phyloP scores from a whole-genome alignment of 495 filamentous ascomycete genomes.

The Peziza echinospora region DNA sequence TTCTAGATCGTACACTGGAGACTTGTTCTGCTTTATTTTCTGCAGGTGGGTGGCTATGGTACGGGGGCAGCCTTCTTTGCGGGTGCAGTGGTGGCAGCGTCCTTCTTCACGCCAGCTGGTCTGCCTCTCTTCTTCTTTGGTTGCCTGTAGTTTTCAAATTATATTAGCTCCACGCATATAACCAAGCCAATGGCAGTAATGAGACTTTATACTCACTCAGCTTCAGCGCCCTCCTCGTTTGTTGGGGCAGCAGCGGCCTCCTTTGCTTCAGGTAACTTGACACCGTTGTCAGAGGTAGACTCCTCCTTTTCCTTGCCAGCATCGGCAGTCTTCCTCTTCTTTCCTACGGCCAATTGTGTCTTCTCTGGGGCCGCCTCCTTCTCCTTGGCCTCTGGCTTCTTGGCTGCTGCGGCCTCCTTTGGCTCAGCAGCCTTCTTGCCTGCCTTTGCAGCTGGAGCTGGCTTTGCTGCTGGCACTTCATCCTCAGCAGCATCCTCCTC shows the following conservation, averaged over 20 bases:
- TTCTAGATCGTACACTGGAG: too few relatives aligned
- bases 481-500: conserved; percentile 4
- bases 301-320: conserved; percentile 3
- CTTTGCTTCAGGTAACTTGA: too few relatives aligned
- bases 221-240: not conserved
- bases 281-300: too few relatives aligned
- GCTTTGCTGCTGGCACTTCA: not conserved
- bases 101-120: conserved; percentile 5
- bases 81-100: not conserved
- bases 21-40: too few relatives aligned
- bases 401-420: conserved; percentile 8
- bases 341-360: conserved; percentile 3
- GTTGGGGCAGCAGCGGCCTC: too few relatives aligned
- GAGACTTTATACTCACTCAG: not conserved
- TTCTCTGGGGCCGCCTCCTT: conserved; percentile 6
- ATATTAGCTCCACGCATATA: not conserved
- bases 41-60: too few relatives aligned
- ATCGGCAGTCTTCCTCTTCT: conserved; percentile 9
- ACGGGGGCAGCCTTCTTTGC: not conserved
- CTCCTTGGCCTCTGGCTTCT: conserved; percentile 5
- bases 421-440: conserved; percentile 1
- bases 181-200: not conserved
- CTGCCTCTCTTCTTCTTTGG: conserved; percentile 15
- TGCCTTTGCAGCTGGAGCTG: not conserved
- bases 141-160: conserved; percentile 2